Evolutionary conservation across 306 rosid species (phyloP).

Genomic region (Luffa aegyptiaca): DNA sequence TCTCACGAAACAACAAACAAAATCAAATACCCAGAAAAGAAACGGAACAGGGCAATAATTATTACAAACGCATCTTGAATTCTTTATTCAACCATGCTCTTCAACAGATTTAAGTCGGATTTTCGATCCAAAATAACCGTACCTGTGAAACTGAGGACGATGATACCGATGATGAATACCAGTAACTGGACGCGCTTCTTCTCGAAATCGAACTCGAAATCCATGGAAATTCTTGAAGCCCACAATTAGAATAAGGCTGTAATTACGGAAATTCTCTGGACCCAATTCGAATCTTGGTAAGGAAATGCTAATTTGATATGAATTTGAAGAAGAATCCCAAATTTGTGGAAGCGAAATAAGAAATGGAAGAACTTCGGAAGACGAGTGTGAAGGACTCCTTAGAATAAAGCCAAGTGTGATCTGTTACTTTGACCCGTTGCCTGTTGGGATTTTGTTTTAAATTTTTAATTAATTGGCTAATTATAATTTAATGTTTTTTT

Average conservation of each 20-base stretch:
- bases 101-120: neutral
- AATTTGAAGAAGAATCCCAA: neutral
- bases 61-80: neutral
- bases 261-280: neutral
- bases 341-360: neutral
- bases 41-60: neutral
- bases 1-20: neutral
- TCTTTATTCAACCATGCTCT: neutral
- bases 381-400: neutral
- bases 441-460: neutral
- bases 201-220: constrained; percentile 35
- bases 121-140: neutral
- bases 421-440: neutral
- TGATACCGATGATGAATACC: constrained; percentile 27
- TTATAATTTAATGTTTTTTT: no score
- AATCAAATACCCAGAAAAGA: neutral
- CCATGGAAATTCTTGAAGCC: constrained; percentile 25
- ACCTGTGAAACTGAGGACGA: constrained; percentile 73
- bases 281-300: neutral
- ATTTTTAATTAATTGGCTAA: neutral
- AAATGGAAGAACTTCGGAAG: neutral
- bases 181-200: constrained; percentile 42
- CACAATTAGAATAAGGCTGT: constrained; percentile 9
- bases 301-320: neutral
- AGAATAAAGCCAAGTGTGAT: neutral